Conservation (phyloP, 2,329 filamentous ascomycete species). For the Acarospora socialis region DNA sequence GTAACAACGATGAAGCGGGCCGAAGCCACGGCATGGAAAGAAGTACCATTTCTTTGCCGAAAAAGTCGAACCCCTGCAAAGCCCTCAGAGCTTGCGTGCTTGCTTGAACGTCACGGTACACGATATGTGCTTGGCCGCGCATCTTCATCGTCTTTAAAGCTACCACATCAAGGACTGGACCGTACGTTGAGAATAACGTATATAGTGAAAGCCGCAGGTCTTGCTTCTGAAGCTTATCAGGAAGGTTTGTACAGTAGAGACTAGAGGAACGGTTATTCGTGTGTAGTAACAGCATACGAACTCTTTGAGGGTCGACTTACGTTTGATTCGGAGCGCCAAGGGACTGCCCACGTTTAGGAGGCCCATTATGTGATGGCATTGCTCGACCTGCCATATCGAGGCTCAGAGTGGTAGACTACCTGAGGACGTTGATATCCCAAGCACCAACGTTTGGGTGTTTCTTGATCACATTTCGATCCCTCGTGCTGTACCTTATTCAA, state of each 20-base stretch:
- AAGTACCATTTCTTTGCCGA: constrained; percentile 66
- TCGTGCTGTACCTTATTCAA: no score
- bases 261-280: constrained; percentile 32
- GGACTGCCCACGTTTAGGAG: constrained; percentile 20
- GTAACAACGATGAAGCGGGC: no score
- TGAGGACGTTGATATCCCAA: no score
- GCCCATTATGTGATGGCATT: constrained; percentile 27
- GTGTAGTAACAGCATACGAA: constrained; percentile 2
- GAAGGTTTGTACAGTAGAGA: constrained; percentile 80
- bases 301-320: constrained; percentile 32
- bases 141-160: constrained; percentile 81
- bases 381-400: no score
- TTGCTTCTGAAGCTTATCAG: constrained; percentile 76
- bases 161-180: constrained; percentile 80
- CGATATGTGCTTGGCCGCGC: constrained; percentile 89
- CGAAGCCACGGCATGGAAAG: no score
- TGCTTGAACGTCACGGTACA: constrained; percentile 79
- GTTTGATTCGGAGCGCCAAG: constrained; percentile 61
- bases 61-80: constrained; percentile 71
- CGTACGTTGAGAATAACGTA: constrained; percentile 86
- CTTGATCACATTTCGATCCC: no score
- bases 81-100: constrained; percentile 88
- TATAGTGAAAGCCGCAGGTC: constrained; percentile 81
- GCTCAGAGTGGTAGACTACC: no score
- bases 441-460: no score